phyloP scores from a whole-genome alignment of 2,329 filamentous ascomycete species.

The Escovopsis sp. region DNA sequence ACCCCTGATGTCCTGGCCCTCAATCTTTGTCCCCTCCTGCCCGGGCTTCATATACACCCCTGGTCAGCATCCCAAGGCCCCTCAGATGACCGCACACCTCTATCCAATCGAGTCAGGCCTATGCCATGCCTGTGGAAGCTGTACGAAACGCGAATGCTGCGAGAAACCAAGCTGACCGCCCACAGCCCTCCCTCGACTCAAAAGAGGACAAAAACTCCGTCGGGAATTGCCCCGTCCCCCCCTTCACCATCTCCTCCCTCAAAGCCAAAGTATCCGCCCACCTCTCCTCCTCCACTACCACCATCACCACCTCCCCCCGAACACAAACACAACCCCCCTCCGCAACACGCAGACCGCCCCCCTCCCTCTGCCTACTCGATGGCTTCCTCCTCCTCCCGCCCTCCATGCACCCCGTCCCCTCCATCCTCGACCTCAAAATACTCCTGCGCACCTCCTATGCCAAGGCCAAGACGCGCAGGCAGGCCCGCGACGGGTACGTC shows the following conservation, averaged over 20 bases:
- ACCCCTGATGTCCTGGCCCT: too few species aligned
- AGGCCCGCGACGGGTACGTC: conserved; percentile 60
- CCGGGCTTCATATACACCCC: background rate
- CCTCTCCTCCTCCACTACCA: conserved; percentile 18
- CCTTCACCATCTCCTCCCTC: conserved; percentile 28
- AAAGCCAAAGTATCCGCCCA: conserved; percentile 32
- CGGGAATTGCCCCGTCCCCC: conserved; percentile 36
- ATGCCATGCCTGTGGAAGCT: too few species aligned
- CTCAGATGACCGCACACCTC: too few species aligned
- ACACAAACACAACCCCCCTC: conserved; percentile 31
- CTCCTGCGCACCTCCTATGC: conserved; percentile 58
- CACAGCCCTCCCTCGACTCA: conserved; percentile 16
- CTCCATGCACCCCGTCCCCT: conserved; percentile 36
- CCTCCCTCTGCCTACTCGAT: conserved; percentile 75
- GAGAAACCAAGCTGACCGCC: background rate
- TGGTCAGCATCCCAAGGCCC: too few species aligned
- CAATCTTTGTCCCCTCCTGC: background rate
- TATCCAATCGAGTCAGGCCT: too few species aligned
- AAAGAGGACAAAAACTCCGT: conserved; percentile 47
- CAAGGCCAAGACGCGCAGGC: conserved; percentile 47
- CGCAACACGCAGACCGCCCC: conserved; percentile 77
- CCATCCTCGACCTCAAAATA: conserved; percentile 56
- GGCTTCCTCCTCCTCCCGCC: conserved; percentile 72
- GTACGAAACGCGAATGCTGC: too few species aligned
- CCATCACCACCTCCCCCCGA: conserved; percentile 28